Conservation (phyloP, 2,329 filamentous ascomycete species). For the Exophiala alcalophila region DNA sequence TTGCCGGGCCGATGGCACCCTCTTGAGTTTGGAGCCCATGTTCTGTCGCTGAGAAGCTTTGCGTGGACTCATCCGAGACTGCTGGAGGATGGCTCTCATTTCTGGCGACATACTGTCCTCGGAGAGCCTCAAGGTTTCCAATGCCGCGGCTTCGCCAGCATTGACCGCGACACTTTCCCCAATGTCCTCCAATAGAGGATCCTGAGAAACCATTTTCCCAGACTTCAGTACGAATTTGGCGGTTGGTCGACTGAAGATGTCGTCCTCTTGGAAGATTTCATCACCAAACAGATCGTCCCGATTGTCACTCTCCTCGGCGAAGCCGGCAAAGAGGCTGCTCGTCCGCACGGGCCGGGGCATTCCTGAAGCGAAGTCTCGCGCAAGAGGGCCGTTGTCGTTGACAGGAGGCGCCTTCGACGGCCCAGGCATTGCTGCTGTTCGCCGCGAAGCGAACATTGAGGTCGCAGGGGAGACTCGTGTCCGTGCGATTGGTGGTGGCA, state of each 20-base stretch:
- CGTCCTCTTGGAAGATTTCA: conserved; percentile 41
- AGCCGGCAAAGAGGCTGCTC: conserved; percentile 83
- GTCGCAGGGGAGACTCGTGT: conserved; percentile 34
- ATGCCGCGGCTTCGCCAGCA: conserved; percentile 25
- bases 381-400: conserved; percentile 74
- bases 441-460: conserved; percentile 33
- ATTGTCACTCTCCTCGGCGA: conserved; percentile 65
- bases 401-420: conserved; percentile 26
- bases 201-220: conserved; percentile 43
- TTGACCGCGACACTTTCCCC: conserved; percentile 31
- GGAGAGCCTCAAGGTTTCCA: conserved; percentile 27
- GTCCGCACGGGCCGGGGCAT: conserved; percentile 70
- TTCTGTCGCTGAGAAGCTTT: conserved; percentile 16
- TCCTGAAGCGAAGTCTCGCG: conserved; percentile 47
- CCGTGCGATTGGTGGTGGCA: conserved; percentile 22
- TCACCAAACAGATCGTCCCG: conserved; percentile 26
- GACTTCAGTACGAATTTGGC: conserved; percentile 43
- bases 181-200: conserved; percentile 37
- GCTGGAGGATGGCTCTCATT: conserved; percentile 22
- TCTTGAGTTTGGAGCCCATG: conserved; percentile 24
- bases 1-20: conserved; percentile 26
- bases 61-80: conserved; percentile 19
- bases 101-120: conserved; percentile 28
- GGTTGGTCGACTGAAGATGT: conserved; percentile 45
- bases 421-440: conserved; percentile 14